A percentile compares a stretch with the other conserved stretches of the same genome.
These are phyloP conservation scores for Magnusiomyces sp. DNA, from an alignment of 1,139 yeast genomes.

Conservation along the genomic window DNA sequence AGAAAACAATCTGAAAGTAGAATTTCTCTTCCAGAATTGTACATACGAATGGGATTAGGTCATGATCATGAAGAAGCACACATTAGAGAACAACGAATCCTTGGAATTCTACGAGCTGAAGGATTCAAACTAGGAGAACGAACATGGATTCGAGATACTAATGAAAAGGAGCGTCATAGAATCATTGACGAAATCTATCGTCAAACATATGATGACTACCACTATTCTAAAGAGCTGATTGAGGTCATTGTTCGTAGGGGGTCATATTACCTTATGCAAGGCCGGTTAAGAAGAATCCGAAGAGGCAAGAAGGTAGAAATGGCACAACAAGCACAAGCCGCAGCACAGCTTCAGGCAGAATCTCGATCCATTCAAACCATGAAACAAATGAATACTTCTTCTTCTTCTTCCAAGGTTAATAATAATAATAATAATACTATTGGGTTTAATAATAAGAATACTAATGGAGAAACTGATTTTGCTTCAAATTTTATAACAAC, in stretches of 20 bases:
- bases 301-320: constrained; percentile 30
- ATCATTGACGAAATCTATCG: constrained; percentile 44
- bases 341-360: constrained; percentile 33
- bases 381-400: too few relatives aligned
- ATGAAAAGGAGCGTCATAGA: constrained; percentile 41
- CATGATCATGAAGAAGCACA: constrained; percentile 49
- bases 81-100: constrained; percentile 50
- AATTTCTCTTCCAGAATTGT: constrained; percentile 48
- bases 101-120: constrained; percentile 50
- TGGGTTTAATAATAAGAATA: too few relatives aligned
- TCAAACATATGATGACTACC: constrained; percentile 42
- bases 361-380: too few relatives aligned
- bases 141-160: constrained; percentile 78
- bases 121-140: constrained; percentile 64
- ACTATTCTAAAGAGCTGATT: constrained; percentile 44
- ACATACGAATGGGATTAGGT: constrained; percentile 44
- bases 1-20: constrained; percentile 42
- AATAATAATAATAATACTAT: too few relatives aligned
- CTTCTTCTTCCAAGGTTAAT: too few relatives aligned
- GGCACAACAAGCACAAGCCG: neutral
- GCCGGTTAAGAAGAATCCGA: constrained; percentile 60
- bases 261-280: constrained; percentile 73
- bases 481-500: too few relatives aligned
- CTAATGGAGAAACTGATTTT: too few relatives aligned
- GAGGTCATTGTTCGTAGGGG: constrained; percentile 73